Evolutionary conservation across 306 rosid genomes (phyloP).

Genomic region (Ammopiptanthus mongolicus): DNA sequence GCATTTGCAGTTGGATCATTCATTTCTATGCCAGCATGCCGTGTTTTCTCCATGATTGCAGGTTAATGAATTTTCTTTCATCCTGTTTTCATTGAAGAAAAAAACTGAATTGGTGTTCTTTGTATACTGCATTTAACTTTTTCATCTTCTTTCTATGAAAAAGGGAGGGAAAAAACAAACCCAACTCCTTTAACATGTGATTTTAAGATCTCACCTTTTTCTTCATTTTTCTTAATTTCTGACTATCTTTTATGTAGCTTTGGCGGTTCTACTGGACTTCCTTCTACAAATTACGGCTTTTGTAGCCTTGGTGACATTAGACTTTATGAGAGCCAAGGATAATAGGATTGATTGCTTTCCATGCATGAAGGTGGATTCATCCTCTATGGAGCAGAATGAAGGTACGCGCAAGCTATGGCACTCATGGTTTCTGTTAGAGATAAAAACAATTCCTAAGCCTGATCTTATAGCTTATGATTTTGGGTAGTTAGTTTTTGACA

Average conservation of each 20-base stretch:
- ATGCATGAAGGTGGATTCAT: slow-evolving; percentile 59
- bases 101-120: not conserved
- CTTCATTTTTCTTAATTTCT: not conserved
- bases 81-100: not conserved
- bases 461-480: not conserved
- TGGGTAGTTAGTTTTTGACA: not conserved
- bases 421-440: slow-evolving; percentile 7
- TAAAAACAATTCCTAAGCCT: not conserved
- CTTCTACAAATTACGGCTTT: slow-evolving; percentile 92
- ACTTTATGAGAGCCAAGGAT: slow-evolving; percentile 76
- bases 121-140: not conserved
- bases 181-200: not conserved
- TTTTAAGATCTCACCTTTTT: slow-evolving; percentile 15
- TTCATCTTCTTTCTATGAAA: not conserved
- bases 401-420: slow-evolving; percentile 40
- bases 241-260: slow-evolving; percentile 46
- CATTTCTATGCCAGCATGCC: slow-evolving; percentile 97
- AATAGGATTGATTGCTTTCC: slow-evolving; percentile 89
- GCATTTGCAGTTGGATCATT: slow-evolving; percentile 96
- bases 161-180: not conserved
- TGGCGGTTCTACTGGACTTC: slow-evolving; percentile 95
- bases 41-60: slow-evolving; percentile 98
- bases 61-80: slow-evolving; percentile 38
- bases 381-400: slow-evolving; percentile 47
- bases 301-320: slow-evolving; percentile 77